These are phyloP conservation scores for Melastoma malabathricum DNA, from an alignment of 345 rosid species.

Conservation along the genomic window DNA sequence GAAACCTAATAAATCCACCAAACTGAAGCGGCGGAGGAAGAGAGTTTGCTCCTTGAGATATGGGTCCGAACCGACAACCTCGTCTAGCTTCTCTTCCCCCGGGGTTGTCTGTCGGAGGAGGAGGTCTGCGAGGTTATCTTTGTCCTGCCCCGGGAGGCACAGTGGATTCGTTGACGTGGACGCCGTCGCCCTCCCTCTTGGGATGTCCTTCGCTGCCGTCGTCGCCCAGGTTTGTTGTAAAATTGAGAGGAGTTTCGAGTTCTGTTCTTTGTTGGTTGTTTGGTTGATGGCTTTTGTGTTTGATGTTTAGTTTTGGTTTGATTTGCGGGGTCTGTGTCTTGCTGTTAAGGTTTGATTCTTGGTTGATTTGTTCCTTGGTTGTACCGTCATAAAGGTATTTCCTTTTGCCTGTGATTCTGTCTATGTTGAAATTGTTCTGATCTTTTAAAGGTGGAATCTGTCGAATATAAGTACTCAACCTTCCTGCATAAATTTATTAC, in stretches of 20 bases:
- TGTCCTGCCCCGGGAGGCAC: constrained; percentile 23
- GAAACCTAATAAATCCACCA: background rate
- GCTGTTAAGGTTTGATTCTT: no score
- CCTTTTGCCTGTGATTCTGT: no score
- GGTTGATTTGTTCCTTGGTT: no score
- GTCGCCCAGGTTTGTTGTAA: constrained; percentile 49
- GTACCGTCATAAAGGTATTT: no score
- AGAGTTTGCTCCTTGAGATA: background rate
- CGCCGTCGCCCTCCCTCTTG: constrained; percentile 70
- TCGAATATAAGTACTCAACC: no score
- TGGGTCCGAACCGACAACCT: background rate
- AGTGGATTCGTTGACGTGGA: constrained; percentile 25
- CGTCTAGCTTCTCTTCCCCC: background rate
- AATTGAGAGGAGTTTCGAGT: background rate
- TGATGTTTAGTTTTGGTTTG: background rate
- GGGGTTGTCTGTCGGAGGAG: constrained; percentile 20
- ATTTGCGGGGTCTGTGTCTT: background rate
- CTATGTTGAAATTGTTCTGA: no score
- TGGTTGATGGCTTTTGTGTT: background rate
- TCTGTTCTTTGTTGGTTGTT: background rate
- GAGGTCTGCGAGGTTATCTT: constrained; percentile 20
- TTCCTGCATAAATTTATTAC: no score
- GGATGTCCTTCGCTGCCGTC: constrained; percentile 88
- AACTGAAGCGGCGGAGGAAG: constrained; percentile 2
- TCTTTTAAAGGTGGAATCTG: no score